Conservation (phyloP, 2,329 filamentous ascomycete genomes). For the Monosporascus cannonballus region DNA sequence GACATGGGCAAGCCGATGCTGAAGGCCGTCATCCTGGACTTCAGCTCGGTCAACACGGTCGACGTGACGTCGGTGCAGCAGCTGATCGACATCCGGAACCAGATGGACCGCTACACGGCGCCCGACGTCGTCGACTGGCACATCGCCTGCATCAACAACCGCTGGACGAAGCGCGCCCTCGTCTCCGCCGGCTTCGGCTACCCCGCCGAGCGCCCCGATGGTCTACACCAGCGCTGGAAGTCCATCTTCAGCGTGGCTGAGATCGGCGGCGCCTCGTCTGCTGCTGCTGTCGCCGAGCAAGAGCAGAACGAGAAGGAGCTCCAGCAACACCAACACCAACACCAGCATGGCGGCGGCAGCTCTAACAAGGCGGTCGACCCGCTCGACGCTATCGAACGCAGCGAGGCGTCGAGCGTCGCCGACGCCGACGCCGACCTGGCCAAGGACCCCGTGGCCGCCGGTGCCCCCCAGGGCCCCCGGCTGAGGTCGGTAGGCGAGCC, state of each 20-base stretch:
- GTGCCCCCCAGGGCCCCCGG: background rate
- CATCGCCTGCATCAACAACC: slow-evolving; percentile 86
- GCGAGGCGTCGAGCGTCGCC: slow-evolving; percentile 14
- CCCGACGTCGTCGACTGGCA: slow-evolving; percentile 91
- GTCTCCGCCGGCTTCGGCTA: slow-evolving; percentile 84
- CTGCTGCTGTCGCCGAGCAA: slow-evolving; percentile 61
- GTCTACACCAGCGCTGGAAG: slow-evolving; percentile 67
- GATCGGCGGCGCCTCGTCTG: slow-evolving; percentile 65
- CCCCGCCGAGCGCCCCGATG: slow-evolving; percentile 51
- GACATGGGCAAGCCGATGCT: slow-evolving; percentile 56
- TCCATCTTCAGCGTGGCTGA: slow-evolving; percentile 94
- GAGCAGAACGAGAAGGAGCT: slow-evolving; percentile 49
- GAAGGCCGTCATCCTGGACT: slow-evolving; percentile 89
- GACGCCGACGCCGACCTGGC: slow-evolving; percentile 14
- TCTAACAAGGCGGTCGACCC: slow-evolving; percentile 11
- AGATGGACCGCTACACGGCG: slow-evolving; percentile 77
- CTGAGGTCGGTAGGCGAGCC: background rate
- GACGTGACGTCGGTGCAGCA: slow-evolving; percentile 90
- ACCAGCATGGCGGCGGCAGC: slow-evolving; percentile 6
- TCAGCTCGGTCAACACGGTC: slow-evolving; percentile 88
- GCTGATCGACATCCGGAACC: slow-evolving; percentile 89
- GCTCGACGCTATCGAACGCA: slow-evolving; percentile 20
- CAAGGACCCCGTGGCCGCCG: slow-evolving; percentile 24
- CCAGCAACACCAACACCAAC: slow-evolving; percentile 2
- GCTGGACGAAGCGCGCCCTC: slow-evolving; percentile 90